Percentiles rank a stretch among this genome's conserved stretches.
These are phyloP conservation scores for Wallacemonas sp. DNA, from an alignment of 208 protist species.

Conservation along the genomic window DNA sequence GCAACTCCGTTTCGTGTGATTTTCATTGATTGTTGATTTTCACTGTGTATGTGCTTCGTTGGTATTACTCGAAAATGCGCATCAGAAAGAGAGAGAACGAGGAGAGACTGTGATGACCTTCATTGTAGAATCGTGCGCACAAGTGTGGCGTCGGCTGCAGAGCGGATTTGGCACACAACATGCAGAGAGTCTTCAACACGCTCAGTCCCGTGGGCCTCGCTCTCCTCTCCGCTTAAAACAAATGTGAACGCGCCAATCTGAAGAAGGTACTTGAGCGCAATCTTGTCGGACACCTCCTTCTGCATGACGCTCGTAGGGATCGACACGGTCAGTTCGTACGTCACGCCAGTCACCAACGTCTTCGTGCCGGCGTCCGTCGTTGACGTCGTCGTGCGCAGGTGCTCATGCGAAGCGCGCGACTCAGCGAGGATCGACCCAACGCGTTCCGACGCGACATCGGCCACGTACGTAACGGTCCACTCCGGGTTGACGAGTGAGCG, in stretches of 20 bases:
- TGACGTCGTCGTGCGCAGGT: background rate
- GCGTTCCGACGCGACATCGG: constrained; percentile 48
- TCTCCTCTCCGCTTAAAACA: background rate
- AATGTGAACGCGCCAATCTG: constrained; percentile 52
- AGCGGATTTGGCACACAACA: constrained; percentile 31
- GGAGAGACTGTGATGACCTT: no score
- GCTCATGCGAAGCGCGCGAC: background rate
- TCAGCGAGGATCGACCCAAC: constrained; percentile 2
- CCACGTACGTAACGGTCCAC: constrained; percentile 42
- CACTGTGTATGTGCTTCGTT: no score
- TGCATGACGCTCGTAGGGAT: constrained; percentile 3
- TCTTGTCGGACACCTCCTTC: background rate
- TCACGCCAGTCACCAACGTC: background rate
- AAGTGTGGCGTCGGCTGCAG: background rate
- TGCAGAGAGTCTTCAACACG: constrained; percentile 13
- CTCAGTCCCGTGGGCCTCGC: background rate
- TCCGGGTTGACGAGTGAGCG: background rate
- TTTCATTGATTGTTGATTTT: no score
- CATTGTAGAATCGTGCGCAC: constrained; percentile 5
- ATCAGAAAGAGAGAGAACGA: no score
- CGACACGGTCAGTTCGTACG: constrained; percentile 15
- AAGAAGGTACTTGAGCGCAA: constrained; percentile 52
- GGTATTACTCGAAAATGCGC: no score
- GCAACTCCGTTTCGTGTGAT: no score
- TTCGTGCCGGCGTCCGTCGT: background rate